Evolutionary conservation across 2,329 filamentous ascomycete species (phyloP).

Genomic region (Simplicillium aogashimaense): DNA sequence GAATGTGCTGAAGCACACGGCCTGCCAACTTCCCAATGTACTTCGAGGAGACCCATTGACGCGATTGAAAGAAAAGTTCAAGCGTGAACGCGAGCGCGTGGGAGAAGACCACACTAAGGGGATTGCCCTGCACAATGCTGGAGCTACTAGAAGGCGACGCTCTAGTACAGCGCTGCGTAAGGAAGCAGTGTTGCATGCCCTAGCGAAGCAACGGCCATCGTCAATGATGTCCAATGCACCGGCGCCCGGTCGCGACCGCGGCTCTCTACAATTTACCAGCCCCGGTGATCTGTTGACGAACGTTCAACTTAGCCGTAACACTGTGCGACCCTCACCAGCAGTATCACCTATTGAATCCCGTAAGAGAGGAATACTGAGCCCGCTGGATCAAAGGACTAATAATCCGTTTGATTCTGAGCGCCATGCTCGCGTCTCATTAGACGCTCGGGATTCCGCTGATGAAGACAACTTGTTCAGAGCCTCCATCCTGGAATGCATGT

Average conservation of each 20-base stretch:
- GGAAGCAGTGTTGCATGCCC: conserved; percentile 66
- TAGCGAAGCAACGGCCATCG: conserved; percentile 34
- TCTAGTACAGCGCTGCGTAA: conserved; percentile 69
- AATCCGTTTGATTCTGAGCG: conserved; percentile 47
- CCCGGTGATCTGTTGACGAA: conserved; percentile 76
- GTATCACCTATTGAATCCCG: conserved; percentile 14
- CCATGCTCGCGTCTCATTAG: conserved; percentile 39
- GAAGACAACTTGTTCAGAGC: conserved; percentile 84
- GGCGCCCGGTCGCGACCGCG: conserved; percentile 26
- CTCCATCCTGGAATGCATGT: conserved; percentile 89
- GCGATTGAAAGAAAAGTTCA: conserved; percentile 87
- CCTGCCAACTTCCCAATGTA: conserved; percentile 83
- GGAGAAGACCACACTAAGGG: conserved; percentile 76
- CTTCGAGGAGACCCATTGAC: conserved; percentile 74
- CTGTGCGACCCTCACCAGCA: conserved; percentile 28
- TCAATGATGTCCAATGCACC: conserved; percentile 31
- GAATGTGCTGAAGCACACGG: conserved; percentile 87
- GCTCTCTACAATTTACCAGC: conserved; percentile 41
- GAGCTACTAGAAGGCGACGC: conserved; percentile 53
- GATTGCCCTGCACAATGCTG: conserved; percentile 84
- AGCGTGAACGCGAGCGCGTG: conserved; percentile 70
- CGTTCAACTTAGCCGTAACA: conserved; percentile 57
- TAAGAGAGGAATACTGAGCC: conserved; percentile 23
- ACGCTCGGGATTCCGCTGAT: conserved; percentile 72
- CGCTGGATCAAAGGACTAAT: conserved; percentile 39